Evolutionary conservation across 2,329 filamentous ascomycete species (phyloP).

Genomic region (Incumbomyces lentus): DNA sequence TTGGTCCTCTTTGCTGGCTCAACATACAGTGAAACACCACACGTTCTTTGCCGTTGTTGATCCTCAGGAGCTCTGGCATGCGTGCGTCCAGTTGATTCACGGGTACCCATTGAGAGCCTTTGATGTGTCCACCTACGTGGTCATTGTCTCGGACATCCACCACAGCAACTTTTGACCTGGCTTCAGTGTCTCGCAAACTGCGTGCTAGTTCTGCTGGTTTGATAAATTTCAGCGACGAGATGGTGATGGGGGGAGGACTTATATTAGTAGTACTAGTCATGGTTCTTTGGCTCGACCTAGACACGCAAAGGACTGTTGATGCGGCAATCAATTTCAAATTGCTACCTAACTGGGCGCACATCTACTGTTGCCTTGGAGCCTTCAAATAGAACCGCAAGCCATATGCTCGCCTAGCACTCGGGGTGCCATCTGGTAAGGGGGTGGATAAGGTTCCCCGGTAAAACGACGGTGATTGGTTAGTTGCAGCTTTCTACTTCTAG

Average conservation of each 20-base stretch:
- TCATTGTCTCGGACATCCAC: slow-evolving; percentile 88
- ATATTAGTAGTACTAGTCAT: slow-evolving; percentile 6
- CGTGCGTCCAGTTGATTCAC: slow-evolving; percentile 60
- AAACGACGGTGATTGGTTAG: too few species aligned
- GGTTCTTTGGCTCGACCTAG: background rate
- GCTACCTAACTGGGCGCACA: too few species aligned
- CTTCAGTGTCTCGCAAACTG: slow-evolving; percentile 46
- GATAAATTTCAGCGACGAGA: slow-evolving; percentile 57
- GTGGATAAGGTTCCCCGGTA: too few species aligned
- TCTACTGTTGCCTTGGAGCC: too few species aligned
- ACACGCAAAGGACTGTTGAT: background rate
- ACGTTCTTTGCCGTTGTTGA: slow-evolving; percentile 62
- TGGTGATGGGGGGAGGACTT: slow-evolving; percentile 40
- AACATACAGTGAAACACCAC: slow-evolving; percentile 93
- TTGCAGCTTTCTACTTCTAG: too few species aligned
- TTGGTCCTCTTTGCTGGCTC: slow-evolving; percentile 80
- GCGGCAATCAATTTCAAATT: background rate
- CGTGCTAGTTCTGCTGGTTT: slow-evolving; percentile 57
- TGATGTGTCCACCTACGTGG: slow-evolving; percentile 83
- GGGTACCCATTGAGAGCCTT: slow-evolving; percentile 64
- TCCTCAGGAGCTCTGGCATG: slow-evolving; percentile 72
- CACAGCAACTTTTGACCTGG: slow-evolving; percentile 50
- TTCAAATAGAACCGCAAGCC: too few species aligned
- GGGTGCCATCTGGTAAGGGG: too few species aligned
- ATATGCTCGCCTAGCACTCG: too few species aligned